Conservation (phyloP, 495 filamentous ascomycete genomes). For the Aspergillus ellipticus region DNA sequence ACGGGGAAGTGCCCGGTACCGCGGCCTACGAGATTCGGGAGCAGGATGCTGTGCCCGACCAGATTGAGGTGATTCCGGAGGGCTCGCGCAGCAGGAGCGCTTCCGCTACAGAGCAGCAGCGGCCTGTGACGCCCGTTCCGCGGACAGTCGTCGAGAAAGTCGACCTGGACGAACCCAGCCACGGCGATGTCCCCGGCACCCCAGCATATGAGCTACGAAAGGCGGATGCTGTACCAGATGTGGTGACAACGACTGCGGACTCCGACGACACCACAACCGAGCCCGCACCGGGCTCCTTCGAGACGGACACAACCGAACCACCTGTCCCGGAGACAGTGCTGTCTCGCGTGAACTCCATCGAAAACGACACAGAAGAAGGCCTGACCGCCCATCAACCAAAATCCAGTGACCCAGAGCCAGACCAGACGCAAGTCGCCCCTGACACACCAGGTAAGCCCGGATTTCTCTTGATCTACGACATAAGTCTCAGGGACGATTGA, state of each 20-base stretch:
- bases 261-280: slow-evolving; percentile 19
- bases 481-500: slow-evolving; percentile 52
- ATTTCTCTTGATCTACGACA: slow-evolving; percentile 18
- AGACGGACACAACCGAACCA: slow-evolving; percentile 16
- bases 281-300: slow-evolving; percentile 17
- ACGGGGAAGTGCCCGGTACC: slow-evolving; percentile 64
- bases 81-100: slow-evolving; percentile 44
- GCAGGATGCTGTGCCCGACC: slow-evolving; percentile 63
- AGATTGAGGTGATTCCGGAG: slow-evolving; percentile 59
- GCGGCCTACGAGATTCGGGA: slow-evolving; percentile 53
- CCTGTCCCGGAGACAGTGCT: slow-evolving; percentile 46
- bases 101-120: slow-evolving; percentile 36
- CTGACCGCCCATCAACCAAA: slow-evolving; percentile 41
- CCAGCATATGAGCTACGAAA: slow-evolving; percentile 68
- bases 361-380: slow-evolving; percentile 13
- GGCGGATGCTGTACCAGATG: slow-evolving; percentile 82
- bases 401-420: slow-evolving; percentile 47
- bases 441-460: slow-evolving; percentile 47
- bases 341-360: slow-evolving; percentile 40
- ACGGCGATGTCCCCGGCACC: slow-evolving; percentile 88
- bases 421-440: slow-evolving; percentile 43
- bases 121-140: slow-evolving; percentile 62
- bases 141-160: slow-evolving; percentile 80
- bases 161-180: slow-evolving; percentile 58
- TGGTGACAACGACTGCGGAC: slow-evolving; percentile 41